Base-by-base conservation (phyloP, 2,329 filamentous ascomycete species). In the Fusarium staphyleae region DNA sequence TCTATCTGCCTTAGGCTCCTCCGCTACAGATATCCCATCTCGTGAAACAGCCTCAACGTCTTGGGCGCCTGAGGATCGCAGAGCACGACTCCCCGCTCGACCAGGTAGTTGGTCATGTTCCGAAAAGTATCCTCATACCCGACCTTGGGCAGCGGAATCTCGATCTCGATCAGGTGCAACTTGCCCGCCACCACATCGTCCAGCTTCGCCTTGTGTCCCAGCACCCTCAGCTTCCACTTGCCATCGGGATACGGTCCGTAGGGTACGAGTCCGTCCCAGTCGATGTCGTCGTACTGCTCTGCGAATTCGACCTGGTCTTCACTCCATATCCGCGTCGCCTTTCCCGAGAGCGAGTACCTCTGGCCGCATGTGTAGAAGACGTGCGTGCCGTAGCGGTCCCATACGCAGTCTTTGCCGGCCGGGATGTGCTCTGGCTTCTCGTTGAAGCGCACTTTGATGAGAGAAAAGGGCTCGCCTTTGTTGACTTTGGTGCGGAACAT, bases 401-500 rank as follows among this genome's bases (percentile, higher is more conserved):
- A 64, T 13, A 64, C 57, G 28, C 61, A 64, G n/a, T 55, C 30
- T 19, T 40, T 48, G 4, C 30, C 22, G 8, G 37, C 33, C 13
- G 61, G 54, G 14, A 34, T 40, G 4, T 37, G 26, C 2, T 12
- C 12, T 14, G 49, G 54, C 12, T 51, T 45, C 26, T 62, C 44
- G 14, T 35, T 19, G 37, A 64, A 60, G 24, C 50, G 57, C 14
- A 64, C 61, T 35, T 64, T 64, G 24, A 64, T 57, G 7, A 61
- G 34, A 6, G 61, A 64, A 22, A 51, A 52, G 3, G 37, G 44
- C 2, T 56, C 36, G 11, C 57, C 57, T 28, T 59, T 62, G 32
- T 56, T 64, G 16, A 48, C 47, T 37, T 64, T 64, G 30, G 60
- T 62, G 16, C 61, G 60, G 22, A 64, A 64, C 60, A 64, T 64